Evolutionary conservation across 352 stramenopile species (phyloP).

Genomic region (Phytopythium helicoides): DNA sequence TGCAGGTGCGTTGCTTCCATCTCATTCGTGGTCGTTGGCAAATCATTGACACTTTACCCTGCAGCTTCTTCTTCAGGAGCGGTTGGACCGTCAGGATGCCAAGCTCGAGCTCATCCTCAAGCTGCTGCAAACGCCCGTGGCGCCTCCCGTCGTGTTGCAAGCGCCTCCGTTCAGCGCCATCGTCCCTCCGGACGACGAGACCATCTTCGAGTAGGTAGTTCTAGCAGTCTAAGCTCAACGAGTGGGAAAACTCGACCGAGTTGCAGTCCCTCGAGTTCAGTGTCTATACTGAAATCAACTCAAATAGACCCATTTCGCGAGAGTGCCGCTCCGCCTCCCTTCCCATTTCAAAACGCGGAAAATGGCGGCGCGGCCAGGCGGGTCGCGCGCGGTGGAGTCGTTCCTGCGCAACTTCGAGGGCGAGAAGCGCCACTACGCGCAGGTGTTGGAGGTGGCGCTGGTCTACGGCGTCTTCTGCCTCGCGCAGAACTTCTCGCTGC

Average conservation of each 20-base stretch:
- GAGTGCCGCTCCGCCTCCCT: neutral
- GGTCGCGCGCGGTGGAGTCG: constrained; percentile 48
- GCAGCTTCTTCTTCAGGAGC: constrained; percentile 50
- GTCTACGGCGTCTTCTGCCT: constrained; percentile 75
- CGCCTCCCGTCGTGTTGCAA: constrained; percentile 11
- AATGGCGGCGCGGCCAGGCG: neutral
- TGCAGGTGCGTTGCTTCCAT: constrained; percentile 34
- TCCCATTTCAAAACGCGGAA: neutral
- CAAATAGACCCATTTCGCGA: neutral
- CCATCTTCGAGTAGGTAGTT: neutral
- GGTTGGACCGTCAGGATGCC: constrained; percentile 49
- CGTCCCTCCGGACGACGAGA: constrained; percentile 17
- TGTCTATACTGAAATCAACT: neutral
- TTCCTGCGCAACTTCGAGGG: constrained; percentile 67
- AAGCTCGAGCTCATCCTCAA: constrained; percentile 57
- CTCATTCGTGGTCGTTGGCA: no score
- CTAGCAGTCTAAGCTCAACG: neutral
- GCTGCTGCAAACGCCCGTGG: constrained; percentile 32
- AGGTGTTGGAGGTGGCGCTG: constrained; percentile 67
- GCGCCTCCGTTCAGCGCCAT: constrained; percentile 55
- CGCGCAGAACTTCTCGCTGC: constrained; percentile 59
- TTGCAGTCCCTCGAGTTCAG: neutral
- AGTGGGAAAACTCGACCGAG: no score
- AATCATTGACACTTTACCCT: neutral
- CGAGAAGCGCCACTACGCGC: constrained; percentile 41